Percentiles rank a stretch among this genome's conserved stretches.
Evolutionary conservation across 192 early-diverging fungal genomes (phyloP).

Genomic region (Coemansia sp.): DNA sequence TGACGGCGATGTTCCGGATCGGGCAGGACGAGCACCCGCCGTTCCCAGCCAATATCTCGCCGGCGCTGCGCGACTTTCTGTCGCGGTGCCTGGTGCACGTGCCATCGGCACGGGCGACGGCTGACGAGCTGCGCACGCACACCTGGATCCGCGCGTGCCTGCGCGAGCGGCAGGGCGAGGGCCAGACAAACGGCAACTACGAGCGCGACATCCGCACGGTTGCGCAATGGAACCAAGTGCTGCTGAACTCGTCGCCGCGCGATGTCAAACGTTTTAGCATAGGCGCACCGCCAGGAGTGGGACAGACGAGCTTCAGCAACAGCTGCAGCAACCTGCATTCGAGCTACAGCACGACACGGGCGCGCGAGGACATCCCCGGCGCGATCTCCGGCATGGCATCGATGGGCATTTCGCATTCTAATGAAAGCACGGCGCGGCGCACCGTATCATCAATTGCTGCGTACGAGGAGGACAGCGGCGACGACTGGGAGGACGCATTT

Average conservation of each 20-base stretch:
- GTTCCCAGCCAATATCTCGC: conserved; percentile 58
- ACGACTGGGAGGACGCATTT: conserved; percentile 53
- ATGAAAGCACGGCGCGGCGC: conserved; percentile 39
- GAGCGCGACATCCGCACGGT: conserved; percentile 47
- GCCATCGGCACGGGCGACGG: conserved; percentile 60
- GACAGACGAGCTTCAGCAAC: conserved; percentile 24
- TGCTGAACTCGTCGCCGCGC: conserved; percentile 50
- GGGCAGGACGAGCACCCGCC: conserved; percentile 73
- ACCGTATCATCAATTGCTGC: conserved; percentile 50
- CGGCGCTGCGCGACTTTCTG: conserved; percentile 67
- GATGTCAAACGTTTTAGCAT: conserved; percentile 47
- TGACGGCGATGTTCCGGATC: conserved; percentile 67
- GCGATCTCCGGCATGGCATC: conserved; percentile 47
- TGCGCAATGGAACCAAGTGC: conserved; percentile 48
- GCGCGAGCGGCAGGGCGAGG: conserved; percentile 34
- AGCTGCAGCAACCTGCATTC: conserved; percentile 29
- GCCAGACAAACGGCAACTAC: conserved; percentile 35
- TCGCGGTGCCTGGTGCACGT: conserved; percentile 75
- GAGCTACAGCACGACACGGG: conserved; percentile 36
- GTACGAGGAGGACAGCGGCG: conserved; percentile 51
- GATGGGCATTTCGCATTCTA: conserved; percentile 46
- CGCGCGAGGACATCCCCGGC: conserved; percentile 42
- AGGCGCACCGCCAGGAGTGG: conserved; percentile 6
- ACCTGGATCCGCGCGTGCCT: conserved; percentile 39
- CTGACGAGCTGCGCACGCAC: conserved; percentile 64